A percentile compares a stretch with the other conserved stretches of the same genome.
Evolutionary conservation across 345 rosid genomes (phyloP).

Genomic region (Corymbia maculata): DNA sequence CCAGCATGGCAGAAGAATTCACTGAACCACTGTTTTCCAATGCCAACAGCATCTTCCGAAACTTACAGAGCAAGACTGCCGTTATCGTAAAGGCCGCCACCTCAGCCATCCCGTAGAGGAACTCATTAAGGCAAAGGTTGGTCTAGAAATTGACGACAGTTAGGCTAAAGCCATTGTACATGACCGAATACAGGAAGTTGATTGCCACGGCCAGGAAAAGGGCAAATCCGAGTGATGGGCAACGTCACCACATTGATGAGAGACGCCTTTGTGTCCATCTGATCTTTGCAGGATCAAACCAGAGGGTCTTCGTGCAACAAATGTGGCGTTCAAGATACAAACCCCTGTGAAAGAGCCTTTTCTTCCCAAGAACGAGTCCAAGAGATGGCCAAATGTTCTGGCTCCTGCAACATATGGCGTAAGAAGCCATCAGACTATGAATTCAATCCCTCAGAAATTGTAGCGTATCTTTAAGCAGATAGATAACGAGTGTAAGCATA

Average conservation of each 20-base stretch:
- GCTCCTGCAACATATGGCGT: rapidly evolving
- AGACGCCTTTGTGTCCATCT: conserved; percentile 25
- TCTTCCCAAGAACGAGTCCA: no score
- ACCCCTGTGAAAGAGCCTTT: conserved; percentile 16
- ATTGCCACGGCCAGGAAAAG: not conserved
- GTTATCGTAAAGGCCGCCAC: conserved; percentile 72
- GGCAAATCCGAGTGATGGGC: conserved; percentile 46
- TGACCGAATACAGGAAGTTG: conserved; percentile 54
- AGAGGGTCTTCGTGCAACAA: conserved; percentile 54
- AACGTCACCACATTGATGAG: conserved; percentile 50
- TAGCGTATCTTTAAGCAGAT: no score
- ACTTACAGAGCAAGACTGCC: conserved; percentile 47
- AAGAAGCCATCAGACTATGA: no score
- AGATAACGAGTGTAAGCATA: not conserved
- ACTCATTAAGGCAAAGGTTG: conserved; percentile 58
- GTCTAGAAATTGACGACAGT: conserved; percentile 78
- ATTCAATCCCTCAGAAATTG: no score
- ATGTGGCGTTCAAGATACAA: conserved; percentile 48
- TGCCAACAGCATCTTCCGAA: conserved; percentile 76
- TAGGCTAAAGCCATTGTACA: conserved; percentile 76
- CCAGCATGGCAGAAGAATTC: conserved; percentile 59
- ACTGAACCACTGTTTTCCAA: conserved; percentile 76
- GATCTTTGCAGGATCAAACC: not conserved
- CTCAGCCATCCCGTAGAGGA: conserved; percentile 63
- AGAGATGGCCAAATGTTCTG: no score